Evolutionary conservation across 108 stramenopile genomes (phyloP), one percentile per base, ranked within the genome.

Genomic region (Discostella stelligeroides): DNA sequence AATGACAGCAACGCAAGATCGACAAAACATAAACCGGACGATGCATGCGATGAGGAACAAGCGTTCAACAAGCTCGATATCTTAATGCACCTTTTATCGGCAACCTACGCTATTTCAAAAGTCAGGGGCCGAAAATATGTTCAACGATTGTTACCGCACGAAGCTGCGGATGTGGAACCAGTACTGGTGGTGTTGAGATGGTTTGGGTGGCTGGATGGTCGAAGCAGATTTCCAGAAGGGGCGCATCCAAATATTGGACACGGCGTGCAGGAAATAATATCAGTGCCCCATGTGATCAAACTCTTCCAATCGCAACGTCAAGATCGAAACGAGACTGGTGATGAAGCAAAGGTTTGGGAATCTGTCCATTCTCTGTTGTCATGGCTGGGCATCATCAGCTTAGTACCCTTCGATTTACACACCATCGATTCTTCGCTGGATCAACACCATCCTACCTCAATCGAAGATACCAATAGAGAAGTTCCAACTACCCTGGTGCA

Each of bases 341-440:
- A 65, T 10, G 85, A 82, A 48, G 73, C 86, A 20, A 66, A 90
- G 46, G 58, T 69, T 6, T 99, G 99, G 99, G 92, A 97, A 82
- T 88, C 92, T 11, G 66, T 94, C 0, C 98, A 98, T 74, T 65
- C 82, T n/a, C 75, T 98, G n/a, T 85, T 98, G 79, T 86, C 95
- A 45, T 99, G 99, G 99, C 72, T 99, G 80, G 86, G 82, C 24
- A 94, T 97, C 62, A 79, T 99, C 25, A 88, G 90, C 57, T 84
- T 98, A 28, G 92, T 98, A 10, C 99, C 99, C 7, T 98, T 99
- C 71, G 90, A 97, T 73, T 83, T 96, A 40, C 43, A 62, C 42
- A 76, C 83, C 23, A 93, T 98, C 12, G 95, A 98, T 71, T 85
- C 92, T 1, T 57, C 84, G 5, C 40, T 82, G 43, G 71, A 50